Evolutionary conservation across 257 asterid genomes (phyloP).

Genomic region (Linaria vulgaris): DNA sequence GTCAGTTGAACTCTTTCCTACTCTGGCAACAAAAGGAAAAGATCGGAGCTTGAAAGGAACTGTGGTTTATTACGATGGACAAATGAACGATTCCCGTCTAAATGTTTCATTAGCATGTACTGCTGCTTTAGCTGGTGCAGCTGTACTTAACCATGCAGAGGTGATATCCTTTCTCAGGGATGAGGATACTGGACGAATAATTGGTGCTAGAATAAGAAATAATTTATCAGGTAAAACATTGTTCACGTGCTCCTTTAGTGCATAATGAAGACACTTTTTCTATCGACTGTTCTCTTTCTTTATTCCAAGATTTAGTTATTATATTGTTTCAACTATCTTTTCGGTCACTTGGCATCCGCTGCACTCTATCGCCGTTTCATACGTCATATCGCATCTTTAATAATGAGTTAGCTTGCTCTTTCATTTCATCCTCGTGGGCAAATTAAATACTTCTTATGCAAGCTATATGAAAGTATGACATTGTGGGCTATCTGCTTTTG

Average conservation of each 20-base stretch:
- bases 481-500: neutral
- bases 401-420: neutral
- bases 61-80: conserved; percentile 98
- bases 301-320: conserved; percentile 4
- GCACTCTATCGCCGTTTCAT: neutral
- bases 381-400: neutral
- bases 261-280: conserved; percentile 1
- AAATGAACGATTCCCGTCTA: conserved; percentile 93
- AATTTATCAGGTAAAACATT: conserved; percentile 60
- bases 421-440: no score
- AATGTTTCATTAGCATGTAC: conserved; percentile 91
- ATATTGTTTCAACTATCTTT: neutral
- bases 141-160: conserved; percentile 93
- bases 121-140: conserved; percentile 93
- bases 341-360: conserved; percentile 11
- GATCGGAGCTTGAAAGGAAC: conserved; percentile 88
- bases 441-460: conserved; percentile 20
- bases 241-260: neutral
- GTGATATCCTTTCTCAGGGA: conserved; percentile 70
- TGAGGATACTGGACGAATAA: conserved; percentile 57
- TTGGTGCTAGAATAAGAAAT: conserved; percentile 84
- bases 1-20: conserved; percentile 88
- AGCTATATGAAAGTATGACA: conserved; percentile 1
- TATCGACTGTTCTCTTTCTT: conserved; percentile 13
- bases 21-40: conserved; percentile 73